phyloP scores from a whole-genome alignment of 2,329 filamentous ascomycete genomes.

The Diplodia mutila region DNA sequence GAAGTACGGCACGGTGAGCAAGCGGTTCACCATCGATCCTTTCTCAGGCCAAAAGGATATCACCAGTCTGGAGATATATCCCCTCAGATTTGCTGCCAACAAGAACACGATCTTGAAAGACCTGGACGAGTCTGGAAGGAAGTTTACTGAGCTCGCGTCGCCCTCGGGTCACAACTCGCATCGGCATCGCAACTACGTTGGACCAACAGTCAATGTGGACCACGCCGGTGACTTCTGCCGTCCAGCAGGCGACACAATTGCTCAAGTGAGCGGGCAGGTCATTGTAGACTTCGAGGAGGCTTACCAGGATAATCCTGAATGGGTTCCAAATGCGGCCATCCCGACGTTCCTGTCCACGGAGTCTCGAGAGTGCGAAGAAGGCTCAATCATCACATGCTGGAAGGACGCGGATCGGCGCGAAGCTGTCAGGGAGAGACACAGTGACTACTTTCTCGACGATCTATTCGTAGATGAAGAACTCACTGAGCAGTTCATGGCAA shows the following conservation, averaged over 20 bases:
- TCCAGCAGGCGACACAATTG: slow-evolving; percentile 2
- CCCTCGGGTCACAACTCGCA: no score
- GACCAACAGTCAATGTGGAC: background rate
- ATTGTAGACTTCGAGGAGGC: slow-evolving; percentile 35
- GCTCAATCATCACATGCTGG: background rate
- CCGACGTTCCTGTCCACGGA: background rate
- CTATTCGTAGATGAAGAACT: no score
- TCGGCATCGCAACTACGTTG: background rate
- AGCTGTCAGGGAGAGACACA: no score
- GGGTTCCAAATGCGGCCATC: slow-evolving; percentile 18
- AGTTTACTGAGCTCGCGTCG: background rate
- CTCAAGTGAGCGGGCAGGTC: slow-evolving; percentile 31
- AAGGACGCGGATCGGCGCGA: background rate
- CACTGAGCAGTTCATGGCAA: no score
- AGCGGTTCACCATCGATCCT: slow-evolving; percentile 4
- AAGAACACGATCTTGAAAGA: background rate
- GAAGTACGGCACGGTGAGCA: background rate
- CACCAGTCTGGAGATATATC: slow-evolving; percentile 25
- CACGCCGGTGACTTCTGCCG: background rate
- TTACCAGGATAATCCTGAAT: slow-evolving; percentile 27
- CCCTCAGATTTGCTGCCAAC: slow-evolving; percentile 27
- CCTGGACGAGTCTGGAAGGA: background rate
- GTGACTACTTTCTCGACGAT: no score
- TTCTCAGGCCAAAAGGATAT: slow-evolving; percentile 27
- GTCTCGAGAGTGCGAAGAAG: background rate